phyloP scores from a whole-genome alignment of 352 stramenopile genomes.

The Phytophthora megakarya region DNA sequence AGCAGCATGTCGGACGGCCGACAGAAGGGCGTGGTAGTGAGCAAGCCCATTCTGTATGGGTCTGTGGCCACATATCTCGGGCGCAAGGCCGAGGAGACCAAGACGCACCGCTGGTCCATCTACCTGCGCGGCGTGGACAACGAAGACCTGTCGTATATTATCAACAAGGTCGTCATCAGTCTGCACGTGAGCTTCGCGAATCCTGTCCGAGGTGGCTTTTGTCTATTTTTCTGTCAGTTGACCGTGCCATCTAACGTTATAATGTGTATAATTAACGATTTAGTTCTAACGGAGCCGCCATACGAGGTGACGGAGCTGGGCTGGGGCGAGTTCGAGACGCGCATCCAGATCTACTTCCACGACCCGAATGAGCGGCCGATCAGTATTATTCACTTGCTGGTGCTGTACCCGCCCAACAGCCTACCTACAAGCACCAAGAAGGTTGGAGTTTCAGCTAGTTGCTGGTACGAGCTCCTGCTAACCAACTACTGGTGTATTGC shows the following conservation, averaged over 20 bases:
- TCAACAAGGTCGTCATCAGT: conserved; percentile 98
- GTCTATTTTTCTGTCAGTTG: conserved; percentile 10
- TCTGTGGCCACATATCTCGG: conserved; percentile 94
- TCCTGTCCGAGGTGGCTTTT: conserved; percentile 79
- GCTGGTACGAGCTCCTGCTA: too few species aligned
- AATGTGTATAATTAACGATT: neutral
- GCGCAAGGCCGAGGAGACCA: conserved; percentile 92
- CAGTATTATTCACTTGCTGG: conserved; percentile 90
- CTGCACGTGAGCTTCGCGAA: conserved; percentile 96
- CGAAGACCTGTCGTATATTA: conserved; percentile 94
- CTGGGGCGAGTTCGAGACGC: conserved; percentile 98
- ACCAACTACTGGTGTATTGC: neutral
- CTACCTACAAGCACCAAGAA: conserved; percentile 91
- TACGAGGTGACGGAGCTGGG: conserved; percentile 97
- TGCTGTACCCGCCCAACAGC: conserved; percentile 83
- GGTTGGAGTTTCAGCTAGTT: conserved; percentile 36
- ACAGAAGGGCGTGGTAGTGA: conserved; percentile 85
- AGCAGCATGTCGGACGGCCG: conserved; percentile 65
- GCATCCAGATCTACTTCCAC: conserved; percentile 96
- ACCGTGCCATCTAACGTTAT: conserved; percentile 4
- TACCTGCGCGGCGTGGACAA: conserved; percentile 93
- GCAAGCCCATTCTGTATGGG: conserved; percentile 95
- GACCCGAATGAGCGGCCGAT: conserved; percentile 92
- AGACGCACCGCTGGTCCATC: conserved; percentile 95
- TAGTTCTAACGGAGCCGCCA: conserved; percentile 93